Evolutionary conservation across 805 yeast genomes (phyloP).

Genomic region (Tetrapisispora fleetii): DNA sequence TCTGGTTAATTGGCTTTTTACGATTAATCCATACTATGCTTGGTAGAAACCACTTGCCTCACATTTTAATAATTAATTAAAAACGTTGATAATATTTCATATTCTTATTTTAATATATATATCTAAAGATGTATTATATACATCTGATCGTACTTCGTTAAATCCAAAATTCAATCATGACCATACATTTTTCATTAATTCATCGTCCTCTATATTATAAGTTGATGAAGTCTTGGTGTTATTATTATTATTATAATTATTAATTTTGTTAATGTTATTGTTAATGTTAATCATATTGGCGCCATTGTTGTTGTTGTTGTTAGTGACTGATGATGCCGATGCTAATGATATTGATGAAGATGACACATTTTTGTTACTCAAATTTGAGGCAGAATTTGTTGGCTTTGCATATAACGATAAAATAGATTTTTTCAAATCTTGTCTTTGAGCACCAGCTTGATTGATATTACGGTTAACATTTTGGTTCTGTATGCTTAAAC

Average conservation of each 20-base stretch:
- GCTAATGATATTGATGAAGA: constrained; percentile 5
- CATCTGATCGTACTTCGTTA: background rate
- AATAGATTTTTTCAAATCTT: constrained; percentile 87
- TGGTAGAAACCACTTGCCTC: background rate
- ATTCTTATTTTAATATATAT: background rate
- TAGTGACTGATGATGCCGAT: background rate
- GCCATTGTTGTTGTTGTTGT: background rate
- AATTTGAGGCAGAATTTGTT: constrained; percentile 5
- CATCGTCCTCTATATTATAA: constrained; percentile 42
- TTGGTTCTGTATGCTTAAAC: background rate
- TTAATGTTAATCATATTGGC: constrained; percentile 2
- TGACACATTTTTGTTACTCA: constrained; percentile 10
- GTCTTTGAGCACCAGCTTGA: constrained; percentile 34
- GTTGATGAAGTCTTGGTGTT: constrained; percentile 9
- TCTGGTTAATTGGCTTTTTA: constrained; percentile 45
- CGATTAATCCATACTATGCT: background rate
- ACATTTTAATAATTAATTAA: background rate
- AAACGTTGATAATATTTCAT: constrained; percentile 4
- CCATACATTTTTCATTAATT: constrained; percentile 65
- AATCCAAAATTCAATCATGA: constrained; percentile 10
- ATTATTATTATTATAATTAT: constrained; percentile 3
- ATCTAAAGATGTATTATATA: background rate
- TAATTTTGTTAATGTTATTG: constrained; percentile 3
- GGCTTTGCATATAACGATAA: constrained; percentile 75
- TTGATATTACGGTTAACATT: background rate